Evolutionary conservation across 2,329 filamentous ascomycete genomes (phyloP), one percentile per base, ranked within the genome.

Genomic region (Fusarium transvaalense): DNA sequence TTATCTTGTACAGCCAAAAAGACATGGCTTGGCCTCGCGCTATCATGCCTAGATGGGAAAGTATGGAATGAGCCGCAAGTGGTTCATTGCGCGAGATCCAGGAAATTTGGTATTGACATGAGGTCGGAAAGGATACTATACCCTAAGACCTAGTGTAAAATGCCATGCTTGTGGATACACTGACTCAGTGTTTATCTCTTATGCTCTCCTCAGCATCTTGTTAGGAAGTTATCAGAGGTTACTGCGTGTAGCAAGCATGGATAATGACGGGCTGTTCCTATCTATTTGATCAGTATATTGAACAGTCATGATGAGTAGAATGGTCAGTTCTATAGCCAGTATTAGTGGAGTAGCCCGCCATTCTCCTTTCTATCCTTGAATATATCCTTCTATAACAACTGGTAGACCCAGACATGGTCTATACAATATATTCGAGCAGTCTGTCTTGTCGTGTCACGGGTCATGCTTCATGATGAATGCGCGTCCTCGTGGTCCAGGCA

Each of bases 401-500:
- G 2, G 5, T 14, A 9, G 6, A 19, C 12, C 17, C 14, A 41
- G 17, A 17, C 21, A 41, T 9, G 3, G 10, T 29, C 5, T 29
- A 29, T 29, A 29, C 29, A 29, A 29, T 13, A 23, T 41, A 23
- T 6, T n/a, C n/a, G n/a, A n/a, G n/a, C n/a, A n/a, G n/a, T n/a
- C 10, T 5, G 5, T 23, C 38, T 25, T 7, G 9, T 15, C 21
- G 25, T 41, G 47, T 60, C 64, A 64, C 59, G 43, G 43, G 50
- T 48, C 25, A 39, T 39, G 42, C 46, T 21, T 56, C 31, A 60
- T 37, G 35, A 56, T 58, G 37, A 25, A 58, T 64, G 48, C 53
- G 61, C 37, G 66, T 56, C 66, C 55, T 42, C 65, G 66, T 69
- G 66, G 48, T 37, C 51, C 66, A 57, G 66, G 56, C 56, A 69